A percentile compares a stretch with the other conserved stretches of the same genome.
phyloP scores from a whole-genome alignment of 2,329 filamentous ascomycete genomes.

The Chaetomiaceae sp. region DNA sequence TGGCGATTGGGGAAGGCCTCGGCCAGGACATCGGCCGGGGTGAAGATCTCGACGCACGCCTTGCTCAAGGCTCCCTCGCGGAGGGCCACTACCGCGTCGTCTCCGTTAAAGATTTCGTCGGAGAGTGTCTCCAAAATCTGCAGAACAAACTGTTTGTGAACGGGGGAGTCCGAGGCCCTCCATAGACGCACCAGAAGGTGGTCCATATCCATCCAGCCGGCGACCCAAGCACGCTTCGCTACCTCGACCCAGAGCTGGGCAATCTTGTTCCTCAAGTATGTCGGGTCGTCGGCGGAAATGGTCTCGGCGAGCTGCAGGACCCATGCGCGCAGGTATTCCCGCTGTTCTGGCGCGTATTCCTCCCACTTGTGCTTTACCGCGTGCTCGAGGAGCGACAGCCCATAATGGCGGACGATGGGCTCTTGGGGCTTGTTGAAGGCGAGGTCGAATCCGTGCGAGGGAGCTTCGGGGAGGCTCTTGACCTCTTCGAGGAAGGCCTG shows the following conservation, averaged over 20 bases:
- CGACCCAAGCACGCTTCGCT: slow-evolving; percentile 88
- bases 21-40: slow-evolving; percentile 67
- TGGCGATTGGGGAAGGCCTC: slow-evolving; percentile 74
- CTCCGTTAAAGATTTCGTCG: slow-evolving; percentile 88
- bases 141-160: slow-evolving; percentile 80
- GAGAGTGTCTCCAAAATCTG: slow-evolving; percentile 86
- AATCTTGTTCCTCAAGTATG: slow-evolving; percentile 87
- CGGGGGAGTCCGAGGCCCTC: slow-evolving; percentile 60
- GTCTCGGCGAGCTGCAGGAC: slow-evolving; percentile 73
- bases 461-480: slow-evolving; percentile 74
- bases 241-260: slow-evolving; percentile 93
- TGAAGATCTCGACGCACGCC: slow-evolving; percentile 90
- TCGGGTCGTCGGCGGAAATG: slow-evolving; percentile 66
- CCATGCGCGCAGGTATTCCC: slow-evolving; percentile 65
- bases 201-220: slow-evolving; percentile 95
- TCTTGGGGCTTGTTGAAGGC: slow-evolving; percentile 71
- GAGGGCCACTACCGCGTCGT: slow-evolving; percentile 80
- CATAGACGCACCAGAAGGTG: slow-evolving; percentile 74
- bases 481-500: slow-evolving; percentile 81
- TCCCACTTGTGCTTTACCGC: slow-evolving; percentile 82
- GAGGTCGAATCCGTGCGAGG: slow-evolving; percentile 78
- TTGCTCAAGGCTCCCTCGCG: slow-evolving; percentile 81
- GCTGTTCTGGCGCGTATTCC: slow-evolving; percentile 65
- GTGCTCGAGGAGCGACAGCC: slow-evolving; percentile 85
- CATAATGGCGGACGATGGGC: slow-evolving; percentile 86